Evolutionary conservation across 306 rosid genomes (phyloP), one percentile per base, ranked within the genome.

Genomic region (Casuarina cunninghamiana): DNA sequence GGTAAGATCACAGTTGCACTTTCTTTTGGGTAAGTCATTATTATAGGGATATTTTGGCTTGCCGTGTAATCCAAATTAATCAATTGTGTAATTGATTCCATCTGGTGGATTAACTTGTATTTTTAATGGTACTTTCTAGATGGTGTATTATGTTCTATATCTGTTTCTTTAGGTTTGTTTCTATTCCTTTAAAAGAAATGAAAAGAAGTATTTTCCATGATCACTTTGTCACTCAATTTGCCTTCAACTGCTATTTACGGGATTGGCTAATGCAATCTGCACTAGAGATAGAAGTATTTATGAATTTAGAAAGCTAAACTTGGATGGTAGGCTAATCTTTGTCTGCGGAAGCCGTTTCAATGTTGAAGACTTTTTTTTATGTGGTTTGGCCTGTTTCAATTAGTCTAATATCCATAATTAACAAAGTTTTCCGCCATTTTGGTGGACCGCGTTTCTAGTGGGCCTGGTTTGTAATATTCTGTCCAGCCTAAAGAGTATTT

Each of bases 1-100:
- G 85, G 98, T 91, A 82, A 75, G 91, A 60, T 62, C 61, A 65
- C 74, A 71, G 51, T 71, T 77, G 68, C 53, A 72, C 71, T 60
- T 48, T 75, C 39, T 26, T 32, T 54, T 13, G 0, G 17, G 17
- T 44, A 63, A 5, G 26, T 62, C 39, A 39, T 75, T 46, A 16
- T 48, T 3, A 41, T 58, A 41, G 51, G 51, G 61, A 16, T 2
- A 17, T 41, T 75, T 77, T 45, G 12, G 45, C 48, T 2, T 43
- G 5, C 65, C n/a, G 3, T 61, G 35, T 48, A 67, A 72, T n/a
- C 67, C n/a, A n/a, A n/a, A n/a, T n/a, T n/a, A n/a, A n/a, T n/a
- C n/a, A n/a, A n/a, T 68, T 21, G 35, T 53, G 39, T 15, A 13
- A 5, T 32, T 42, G 45, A 49, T 11, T 32, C 53, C 35, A 43